Percentiles rank a stretch among this genome's conserved stretches.
Evolutionary conservation across 148 eudicot species (phyloP).

Genomic region (Chenopodium formosanum): DNA sequence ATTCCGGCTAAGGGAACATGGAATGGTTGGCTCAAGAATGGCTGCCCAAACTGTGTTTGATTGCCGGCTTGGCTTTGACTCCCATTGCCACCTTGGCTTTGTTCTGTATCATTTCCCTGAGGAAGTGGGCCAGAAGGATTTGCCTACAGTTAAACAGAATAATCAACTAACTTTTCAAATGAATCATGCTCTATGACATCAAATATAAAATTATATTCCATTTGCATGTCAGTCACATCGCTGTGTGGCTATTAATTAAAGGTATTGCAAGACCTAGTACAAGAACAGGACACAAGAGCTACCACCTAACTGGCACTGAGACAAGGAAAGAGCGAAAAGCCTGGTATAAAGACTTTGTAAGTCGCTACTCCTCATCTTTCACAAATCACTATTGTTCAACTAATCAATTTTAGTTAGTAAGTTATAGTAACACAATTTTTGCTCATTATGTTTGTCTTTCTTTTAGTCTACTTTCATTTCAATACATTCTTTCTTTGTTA

Average conservation of each 20-base stretch:
- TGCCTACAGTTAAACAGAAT: conserved; percentile 27
- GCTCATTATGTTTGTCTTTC: too few relatives aligned
- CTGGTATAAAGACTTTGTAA: background rate
- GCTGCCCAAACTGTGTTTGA: conserved; percentile 52
- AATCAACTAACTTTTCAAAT: background rate
- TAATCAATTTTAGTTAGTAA: background rate
- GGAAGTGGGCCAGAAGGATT: conserved; percentile 36
- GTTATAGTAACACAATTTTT: background rate
- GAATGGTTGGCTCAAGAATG: conserved; percentile 51
- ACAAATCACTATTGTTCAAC: background rate
- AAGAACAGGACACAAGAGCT: background rate
- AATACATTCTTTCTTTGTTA: too few relatives aligned
- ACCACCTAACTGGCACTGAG: too few relatives aligned
- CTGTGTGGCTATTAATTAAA: background rate
- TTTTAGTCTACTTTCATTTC: too few relatives aligned
- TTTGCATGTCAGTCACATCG: conserved; percentile 1
- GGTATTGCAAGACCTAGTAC: background rate
- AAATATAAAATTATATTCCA: background rate
- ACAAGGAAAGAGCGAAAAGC: too few relatives aligned
- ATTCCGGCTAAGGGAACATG: conserved; percentile 58
- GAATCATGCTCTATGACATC: background rate
- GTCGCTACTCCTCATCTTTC: background rate
- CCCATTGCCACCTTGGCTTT: conserved; percentile 37
- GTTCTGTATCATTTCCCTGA: conserved; percentile 53
- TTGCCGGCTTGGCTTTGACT: conserved; percentile 48